A percentile compares a stretch with the other conserved stretches of the same genome.
These are phyloP conservation scores for Nectriaceae sp. DNA, from an alignment of 2,329 filamentous ascomycete genomes.

Conservation along the genomic window DNA sequence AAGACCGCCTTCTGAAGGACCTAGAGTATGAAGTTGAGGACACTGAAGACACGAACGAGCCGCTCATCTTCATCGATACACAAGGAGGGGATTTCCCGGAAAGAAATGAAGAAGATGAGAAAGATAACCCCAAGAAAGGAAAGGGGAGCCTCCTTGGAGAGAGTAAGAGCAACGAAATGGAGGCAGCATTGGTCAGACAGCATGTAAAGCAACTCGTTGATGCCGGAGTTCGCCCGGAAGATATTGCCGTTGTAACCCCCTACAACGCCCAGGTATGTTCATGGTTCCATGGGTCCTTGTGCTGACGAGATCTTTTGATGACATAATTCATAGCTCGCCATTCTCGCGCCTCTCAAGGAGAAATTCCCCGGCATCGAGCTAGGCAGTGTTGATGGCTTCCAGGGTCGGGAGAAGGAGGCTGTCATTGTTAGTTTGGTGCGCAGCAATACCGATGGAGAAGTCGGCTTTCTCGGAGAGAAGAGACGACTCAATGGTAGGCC, in stretches of 20 bases:
- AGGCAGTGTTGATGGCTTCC: slow-evolving; percentile 96
- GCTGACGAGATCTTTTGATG: neutral
- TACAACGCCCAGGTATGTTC: slow-evolving; percentile 85
- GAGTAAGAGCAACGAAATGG: slow-evolving; percentile 91
- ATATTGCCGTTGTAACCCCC: slow-evolving; percentile 92
- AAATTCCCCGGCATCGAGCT: slow-evolving; percentile 83
- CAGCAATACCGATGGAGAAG: slow-evolving; percentile 83
- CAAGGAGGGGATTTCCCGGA: slow-evolving; percentile 93
- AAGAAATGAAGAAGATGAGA: slow-evolving; percentile 72
- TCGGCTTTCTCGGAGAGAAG: slow-evolving; percentile 92
- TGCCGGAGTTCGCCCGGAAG: slow-evolving; percentile 76
- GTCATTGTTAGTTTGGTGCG: slow-evolving; percentile 92
- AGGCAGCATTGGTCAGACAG: slow-evolving; percentile 76
- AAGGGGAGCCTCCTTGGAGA: slow-evolving; percentile 49
- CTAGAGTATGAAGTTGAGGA: slow-evolving; percentile 76
- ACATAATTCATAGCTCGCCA: slow-evolving; percentile 59
- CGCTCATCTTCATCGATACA: slow-evolving; percentile 92
- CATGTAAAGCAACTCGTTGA: slow-evolving; percentile 78
- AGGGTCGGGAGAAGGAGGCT: slow-evolving; percentile 95
- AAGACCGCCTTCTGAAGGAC: slow-evolving; percentile 71
- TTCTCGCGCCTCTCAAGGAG: slow-evolving; percentile 80
- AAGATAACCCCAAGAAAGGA: slow-evolving; percentile 44
- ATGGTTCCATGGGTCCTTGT: neutral
- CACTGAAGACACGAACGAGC: slow-evolving; percentile 84
- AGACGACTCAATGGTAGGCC: slow-evolving; percentile 83